Base-by-base conservation (phyloP, 371 early-diverging fungal genomes). In the Gilbertella persicaria region DNA sequence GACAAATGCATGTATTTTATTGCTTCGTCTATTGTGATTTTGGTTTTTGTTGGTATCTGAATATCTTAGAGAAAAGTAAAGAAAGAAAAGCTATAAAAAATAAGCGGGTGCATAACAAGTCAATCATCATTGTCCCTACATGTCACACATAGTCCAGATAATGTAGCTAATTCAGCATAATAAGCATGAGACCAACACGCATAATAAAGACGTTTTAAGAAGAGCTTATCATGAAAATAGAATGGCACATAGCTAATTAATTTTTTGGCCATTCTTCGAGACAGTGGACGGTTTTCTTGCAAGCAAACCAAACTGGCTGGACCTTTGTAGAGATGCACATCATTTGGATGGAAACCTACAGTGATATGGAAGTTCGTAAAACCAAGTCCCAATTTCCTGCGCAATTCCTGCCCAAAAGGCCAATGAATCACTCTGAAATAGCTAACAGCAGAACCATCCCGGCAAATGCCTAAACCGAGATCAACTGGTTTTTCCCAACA, bases 271-370 rank as follows among this genome's bases (percentile, higher is more conserved):
- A 35, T 13, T 21, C n/a, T 20, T 14, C 24, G 10, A 19, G 50
- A 23, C 41, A 58, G 54, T 2, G 25, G 19, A n/a, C 24, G 28
- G 10, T 5, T 20, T 8, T 33, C 28, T 30, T 50, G 35, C 19
- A 66, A 26, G 37, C 52, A 60, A 6, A 55, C 2, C 4, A 66
- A 50, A 12, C 61, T 38, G 1, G 41, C 66, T 14, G 61, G 66
- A 0, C 66, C 66, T 36, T 66, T 66, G 26, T 66, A 66, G 10
- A 41, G 14, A 33, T 60, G 54, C 4, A 66, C 54, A 50, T 66
- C 66, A 13, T 36, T 53, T 0, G 66, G 66, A 2, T 29, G 13
- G 21, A 60, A 66, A 3, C 66, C 66, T 16, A 53, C 50, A 0
- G 66, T 66, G 28, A 66, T 50, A 39, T 66, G 66, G 35, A 66